Conservation (phyloP, 2,329 filamentous ascomycete species). For the Aureobasidium melanogenum region DNA sequence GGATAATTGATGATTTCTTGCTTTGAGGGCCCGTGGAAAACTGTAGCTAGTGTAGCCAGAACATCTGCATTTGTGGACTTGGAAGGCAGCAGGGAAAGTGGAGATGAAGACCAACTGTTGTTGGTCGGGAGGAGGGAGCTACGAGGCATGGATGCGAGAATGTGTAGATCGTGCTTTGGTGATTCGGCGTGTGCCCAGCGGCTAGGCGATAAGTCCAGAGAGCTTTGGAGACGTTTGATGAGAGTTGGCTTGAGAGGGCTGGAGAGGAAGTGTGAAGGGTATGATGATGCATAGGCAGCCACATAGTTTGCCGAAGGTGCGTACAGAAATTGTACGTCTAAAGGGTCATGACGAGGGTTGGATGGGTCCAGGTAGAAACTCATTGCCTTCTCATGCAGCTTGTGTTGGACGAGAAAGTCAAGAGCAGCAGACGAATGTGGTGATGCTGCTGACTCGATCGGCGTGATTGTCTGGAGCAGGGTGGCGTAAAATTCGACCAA, state of each 20-base stretch:
- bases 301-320: conserved; percentile 50
- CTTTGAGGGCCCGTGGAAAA: conserved; percentile 46
- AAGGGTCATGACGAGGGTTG: conserved; percentile 34
- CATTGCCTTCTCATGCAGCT: conserved; percentile 42
- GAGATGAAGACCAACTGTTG: conserved; percentile 25
- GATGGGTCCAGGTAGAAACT: conserved; percentile 44
- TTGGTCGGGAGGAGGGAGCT: conserved; percentile 40
- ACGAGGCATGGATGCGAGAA: conserved; percentile 50
- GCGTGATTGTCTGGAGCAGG: conserved; percentile 38
- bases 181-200: conserved; percentile 46
- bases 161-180: conserved; percentile 47
- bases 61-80: conserved; percentile 45
- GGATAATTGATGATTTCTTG: conserved; percentile 29
- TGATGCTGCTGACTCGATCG: conserved; percentile 17
- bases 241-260: conserved; percentile 37
- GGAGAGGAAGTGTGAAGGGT: conserved; percentile 47
- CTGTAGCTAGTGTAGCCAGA: conserved; percentile 44
- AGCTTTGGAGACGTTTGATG: conserved; percentile 37
- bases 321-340: conserved; percentile 46
- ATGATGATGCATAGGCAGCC: conserved; percentile 45
- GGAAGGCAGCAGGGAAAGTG: conserved; percentile 43
- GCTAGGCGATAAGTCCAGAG: conserved; percentile 35
- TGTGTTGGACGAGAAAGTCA: conserved; percentile 43
- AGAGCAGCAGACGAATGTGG: conserved; percentile 30
- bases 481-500: conserved; percentile 49